Evolutionary conservation across 2,329 filamentous ascomycete genomes (phyloP).

Genomic region (Colletotrichum eremochloae): DNA sequence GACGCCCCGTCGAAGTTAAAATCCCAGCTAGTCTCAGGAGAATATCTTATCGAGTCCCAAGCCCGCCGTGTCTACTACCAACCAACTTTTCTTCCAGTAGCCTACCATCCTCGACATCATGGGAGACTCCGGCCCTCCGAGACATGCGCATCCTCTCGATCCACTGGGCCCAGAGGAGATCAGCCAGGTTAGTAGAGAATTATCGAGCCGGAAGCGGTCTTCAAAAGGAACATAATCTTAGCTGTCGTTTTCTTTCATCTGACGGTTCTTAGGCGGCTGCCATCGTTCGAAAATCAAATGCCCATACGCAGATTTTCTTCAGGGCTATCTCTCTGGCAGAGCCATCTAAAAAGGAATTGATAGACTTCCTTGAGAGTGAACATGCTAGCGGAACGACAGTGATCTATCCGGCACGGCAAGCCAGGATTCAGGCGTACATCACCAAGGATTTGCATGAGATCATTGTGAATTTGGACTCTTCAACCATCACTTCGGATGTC

Average conservation of each 20-base stretch:
- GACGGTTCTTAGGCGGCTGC: constrained; percentile 16
- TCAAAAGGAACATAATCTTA: neutral
- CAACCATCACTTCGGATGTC: constrained; percentile 43
- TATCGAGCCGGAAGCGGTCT: neutral
- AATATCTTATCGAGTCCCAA: neutral
- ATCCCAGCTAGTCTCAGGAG: neutral
- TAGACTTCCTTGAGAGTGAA: constrained; percentile 57
- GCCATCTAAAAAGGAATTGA: constrained; percentile 58
- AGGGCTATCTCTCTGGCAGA: constrained; percentile 61
- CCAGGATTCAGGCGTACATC: constrained; percentile 52
- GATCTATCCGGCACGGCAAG: constrained; percentile 45
- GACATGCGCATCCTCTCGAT: constrained; percentile 32
- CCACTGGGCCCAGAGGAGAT: constrained; percentile 37
- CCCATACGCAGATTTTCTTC: constrained; percentile 50
- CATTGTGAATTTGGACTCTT: constrained; percentile 43
- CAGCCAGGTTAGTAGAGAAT: constrained; percentile 18
- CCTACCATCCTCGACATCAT: neutral
- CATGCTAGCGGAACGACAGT: constrained; percentile 41
- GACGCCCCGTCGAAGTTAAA: neutral
- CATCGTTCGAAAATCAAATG: constrained; percentile 14
- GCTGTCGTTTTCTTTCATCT: neutral
- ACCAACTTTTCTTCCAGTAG: neutral
- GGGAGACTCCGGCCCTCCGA: neutral
- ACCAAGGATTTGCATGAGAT: constrained; percentile 43
- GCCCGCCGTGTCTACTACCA: neutral